phyloP scores from a whole-genome alignment of 345 rosid species.

The Salix viminalis region DNA sequence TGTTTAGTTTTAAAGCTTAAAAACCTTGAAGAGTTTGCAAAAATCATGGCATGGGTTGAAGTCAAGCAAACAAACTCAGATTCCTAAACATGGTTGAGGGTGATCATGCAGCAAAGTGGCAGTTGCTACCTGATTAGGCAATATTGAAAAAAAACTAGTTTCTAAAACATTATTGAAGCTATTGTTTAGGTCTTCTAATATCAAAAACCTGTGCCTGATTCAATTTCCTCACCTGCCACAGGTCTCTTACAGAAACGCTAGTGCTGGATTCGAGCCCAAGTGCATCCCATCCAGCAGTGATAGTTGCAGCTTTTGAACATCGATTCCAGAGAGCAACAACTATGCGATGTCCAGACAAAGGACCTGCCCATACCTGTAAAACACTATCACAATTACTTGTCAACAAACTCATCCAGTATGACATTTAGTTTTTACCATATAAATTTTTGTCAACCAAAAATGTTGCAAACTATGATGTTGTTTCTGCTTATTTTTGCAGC shows the following conservation, averaged over 20 bases:
- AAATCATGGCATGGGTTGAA: no score
- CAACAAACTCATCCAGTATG: background rate
- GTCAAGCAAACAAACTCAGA: no score
- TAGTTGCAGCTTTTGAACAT: constrained; percentile 54
- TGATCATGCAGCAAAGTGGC: background rate
- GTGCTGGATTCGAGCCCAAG: constrained; percentile 74
- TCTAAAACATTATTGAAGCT: background rate
- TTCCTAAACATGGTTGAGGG: no score
- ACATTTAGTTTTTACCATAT: no score
- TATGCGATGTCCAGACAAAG: constrained; percentile 68
- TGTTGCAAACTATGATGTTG: background rate
- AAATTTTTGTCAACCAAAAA: background rate
- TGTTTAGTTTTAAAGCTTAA: no score
- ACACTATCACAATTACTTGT: background rate
- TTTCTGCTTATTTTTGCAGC: background rate
- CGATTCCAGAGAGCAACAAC: constrained; percentile 90
- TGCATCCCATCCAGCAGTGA: constrained; percentile 63
- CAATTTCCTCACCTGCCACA: constrained; percentile 67
- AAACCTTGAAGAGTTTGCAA: no score
- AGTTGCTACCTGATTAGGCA: background rate
- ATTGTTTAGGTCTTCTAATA: background rate
- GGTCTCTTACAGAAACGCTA: constrained; percentile 64
- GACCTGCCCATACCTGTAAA: constrained; percentile 89
- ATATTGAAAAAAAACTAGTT: background rate
- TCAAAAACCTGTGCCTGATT: background rate